Evolutionary conservation across 768 basidiomycete species (phyloP).

Genomic region (Pleurotus tuber-regium): DNA sequence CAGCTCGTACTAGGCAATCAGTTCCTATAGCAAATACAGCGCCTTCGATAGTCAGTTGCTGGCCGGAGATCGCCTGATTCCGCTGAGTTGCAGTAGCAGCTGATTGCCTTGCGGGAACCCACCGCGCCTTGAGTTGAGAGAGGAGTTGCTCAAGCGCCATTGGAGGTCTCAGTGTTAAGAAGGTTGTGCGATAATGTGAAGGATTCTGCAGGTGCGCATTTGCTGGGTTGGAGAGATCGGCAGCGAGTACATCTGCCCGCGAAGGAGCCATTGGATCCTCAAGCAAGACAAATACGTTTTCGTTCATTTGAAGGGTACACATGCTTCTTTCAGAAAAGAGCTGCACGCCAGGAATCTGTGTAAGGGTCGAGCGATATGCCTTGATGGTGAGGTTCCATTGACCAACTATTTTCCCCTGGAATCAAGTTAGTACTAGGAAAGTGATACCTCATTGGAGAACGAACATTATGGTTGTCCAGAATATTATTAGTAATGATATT

Average conservation of each 20-base stretch:
- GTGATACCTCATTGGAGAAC: conserved; percentile 15
- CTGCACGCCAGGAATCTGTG: conserved; percentile 49
- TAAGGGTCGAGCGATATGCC: conserved; percentile 73
- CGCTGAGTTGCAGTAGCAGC: conserved; percentile 35
- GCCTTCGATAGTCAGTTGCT: conserved; percentile 74
- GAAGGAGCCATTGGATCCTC: conserved; percentile 75
- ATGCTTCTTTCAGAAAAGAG: conserved; percentile 63
- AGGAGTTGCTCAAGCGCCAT: conserved; percentile 75
- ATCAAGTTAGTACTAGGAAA: conserved; percentile 17
- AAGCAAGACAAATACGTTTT: conserved; percentile 75
- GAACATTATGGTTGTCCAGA: conserved; percentile 63
- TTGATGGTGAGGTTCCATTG: conserved; percentile 70
- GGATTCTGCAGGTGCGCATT: conserved; percentile 42
- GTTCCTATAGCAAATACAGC: conserved; percentile 71
- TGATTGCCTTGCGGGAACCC: conserved; percentile 66
- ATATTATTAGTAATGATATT: conserved; percentile 71
- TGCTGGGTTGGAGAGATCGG: conserved; percentile 41
- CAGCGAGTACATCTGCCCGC: conserved; percentile 55
- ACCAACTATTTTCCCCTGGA: conserved; percentile 56
- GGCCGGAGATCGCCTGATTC: conserved; percentile 44
- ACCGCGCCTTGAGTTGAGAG: conserved; percentile 69
- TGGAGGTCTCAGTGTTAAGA: conserved; percentile 72
- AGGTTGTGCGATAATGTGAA: conserved; percentile 74
- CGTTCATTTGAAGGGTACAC: conserved; percentile 75
- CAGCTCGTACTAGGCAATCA: conserved; percentile 80